Evolutionary conservation across 352 stramenopile genomes (phyloP), one percentile per base, ranked within the genome.

Genomic region (Globisporangium carolinianum): DNA sequence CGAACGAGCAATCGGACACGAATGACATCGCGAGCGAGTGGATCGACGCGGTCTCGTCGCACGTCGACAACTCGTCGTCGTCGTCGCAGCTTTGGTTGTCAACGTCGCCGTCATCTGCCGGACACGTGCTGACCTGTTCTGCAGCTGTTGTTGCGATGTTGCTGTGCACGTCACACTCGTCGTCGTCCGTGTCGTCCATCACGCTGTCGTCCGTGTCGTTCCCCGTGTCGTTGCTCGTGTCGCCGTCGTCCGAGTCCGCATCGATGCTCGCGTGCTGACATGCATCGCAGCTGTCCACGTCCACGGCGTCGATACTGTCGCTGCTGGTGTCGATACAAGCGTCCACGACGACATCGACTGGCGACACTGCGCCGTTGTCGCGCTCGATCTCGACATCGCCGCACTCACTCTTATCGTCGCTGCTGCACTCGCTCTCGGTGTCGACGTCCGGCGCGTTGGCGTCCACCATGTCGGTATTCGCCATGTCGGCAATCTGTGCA

Each of bases 1-100:
- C 59, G 18, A 38, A 65, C 10, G 59, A 65, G 11, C 15, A 52
- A 37, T 65, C 53, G 4, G 52, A 60, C 47, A 48, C 47, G 17
- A 60, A 60, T 32, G 59, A 65, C 59, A 53, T 60, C 53, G 53
- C 56, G 52, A 60, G 59, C 53, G 59, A 65, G 41, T 47, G 17
- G 39, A 60, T 60, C 32, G 59, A 65, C 53, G 47, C 59, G 6
- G 59, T 65, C 15, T 65, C 59, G 39, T 60, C 59, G 47, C 54
- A 60, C 12, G 59, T 65, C 53, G 54, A 56, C 14, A 57, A 15
- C 18, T 55, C 53, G 41, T 58, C 52, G 9, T 41, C n/a, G 5
- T 10, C 36, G 6, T 37, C 35, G 24, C 24, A 32, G 24, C 24
- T 32, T 9, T 55, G 32, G n/a, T 12, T 36, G 37, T 38, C 17